Conservation (phyloP, 768 basidiomycete species). For the Boletellus emodensis region DNA sequence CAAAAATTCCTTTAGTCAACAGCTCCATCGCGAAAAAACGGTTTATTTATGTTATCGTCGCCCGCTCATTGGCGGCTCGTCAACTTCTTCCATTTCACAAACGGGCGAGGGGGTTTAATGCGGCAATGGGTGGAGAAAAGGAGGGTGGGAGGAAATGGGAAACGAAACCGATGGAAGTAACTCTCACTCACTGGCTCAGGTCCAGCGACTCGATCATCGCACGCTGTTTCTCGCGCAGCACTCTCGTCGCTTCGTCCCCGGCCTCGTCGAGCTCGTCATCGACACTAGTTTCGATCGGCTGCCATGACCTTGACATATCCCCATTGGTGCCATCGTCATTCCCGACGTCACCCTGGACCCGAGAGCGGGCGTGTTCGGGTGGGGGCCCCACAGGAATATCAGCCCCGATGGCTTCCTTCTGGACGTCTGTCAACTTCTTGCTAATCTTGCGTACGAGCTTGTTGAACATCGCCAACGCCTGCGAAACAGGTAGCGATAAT, state of each 20-base stretch:
- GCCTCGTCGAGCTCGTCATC: constrained; percentile 75
- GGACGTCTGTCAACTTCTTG: constrained; percentile 70
- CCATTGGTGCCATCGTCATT: constrained; percentile 2
- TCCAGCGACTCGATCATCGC: constrained; percentile 88
- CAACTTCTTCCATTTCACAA: neutral
- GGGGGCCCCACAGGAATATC: constrained; percentile 48
- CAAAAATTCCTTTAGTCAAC: neutral
- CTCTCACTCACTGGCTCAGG: constrained; percentile 68
- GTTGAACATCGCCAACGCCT: constrained; percentile 84
- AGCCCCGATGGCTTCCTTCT: constrained; percentile 70
- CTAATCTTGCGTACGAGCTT: constrained; percentile 86
- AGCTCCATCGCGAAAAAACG: neutral
- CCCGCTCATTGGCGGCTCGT: neutral
- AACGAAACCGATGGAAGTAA: neutral
- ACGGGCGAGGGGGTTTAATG: neutral
- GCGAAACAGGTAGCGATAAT: constrained; percentile 78
- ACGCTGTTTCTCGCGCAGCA: constrained; percentile 66
- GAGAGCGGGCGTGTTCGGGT: constrained; percentile 15
- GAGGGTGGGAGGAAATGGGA: neutral
- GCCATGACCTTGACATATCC: constrained; percentile 30
- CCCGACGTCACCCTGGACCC: constrained; percentile 13
- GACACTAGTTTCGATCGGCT: constrained; percentile 44
- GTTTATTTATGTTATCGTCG: neutral
- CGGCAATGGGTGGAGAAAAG: constrained; percentile 5
- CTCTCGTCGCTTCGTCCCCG: constrained; percentile 58